Percentiles rank a stretch among this genome's conserved stretches.
These are phyloP conservation scores for Agrocybe pediades DNA, from an alignment of 768 basidiomycete species.

Conservation along the genomic window DNA sequence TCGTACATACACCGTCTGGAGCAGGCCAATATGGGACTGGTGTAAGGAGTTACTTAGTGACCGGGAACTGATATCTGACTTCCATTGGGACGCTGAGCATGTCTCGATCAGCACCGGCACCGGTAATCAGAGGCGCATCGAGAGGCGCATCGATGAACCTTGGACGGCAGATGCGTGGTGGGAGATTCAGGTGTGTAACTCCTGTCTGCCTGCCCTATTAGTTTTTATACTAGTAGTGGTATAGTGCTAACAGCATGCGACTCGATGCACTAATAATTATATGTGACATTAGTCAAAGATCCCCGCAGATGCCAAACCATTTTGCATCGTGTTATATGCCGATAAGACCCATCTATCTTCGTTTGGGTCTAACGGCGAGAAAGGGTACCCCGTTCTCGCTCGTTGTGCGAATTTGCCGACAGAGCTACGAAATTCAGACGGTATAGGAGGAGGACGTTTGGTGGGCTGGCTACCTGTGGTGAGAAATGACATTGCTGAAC, in stretches of 20 bases:
- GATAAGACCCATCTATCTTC: slow-evolving; percentile 39
- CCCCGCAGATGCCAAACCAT: slow-evolving; percentile 23
- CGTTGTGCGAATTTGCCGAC: slow-evolving; percentile 31
- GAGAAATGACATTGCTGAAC: slow-evolving; percentile 9
- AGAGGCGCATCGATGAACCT: slow-evolving; percentile 35
- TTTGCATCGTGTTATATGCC: slow-evolving; percentile 37
- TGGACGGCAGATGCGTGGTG: slow-evolving; percentile 37
- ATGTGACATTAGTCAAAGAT: slow-evolving; percentile 11
- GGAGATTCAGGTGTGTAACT: slow-evolving; percentile 34
- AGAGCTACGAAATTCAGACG: slow-evolving; percentile 31
- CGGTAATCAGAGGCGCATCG: slow-evolving; percentile 18
- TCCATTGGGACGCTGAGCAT: slow-evolving; percentile 13
- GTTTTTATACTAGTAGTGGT: background rate
- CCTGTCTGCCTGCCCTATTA: background rate
- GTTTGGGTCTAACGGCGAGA: slow-evolving; percentile 36
- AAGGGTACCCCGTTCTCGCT: slow-evolving; percentile 38
- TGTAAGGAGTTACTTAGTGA: slow-evolving; percentile 26
- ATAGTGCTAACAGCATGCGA: too few species aligned
- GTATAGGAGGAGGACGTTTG: slow-evolving; percentile 31
- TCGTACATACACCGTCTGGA: background rate
- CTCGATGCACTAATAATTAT: too few species aligned
- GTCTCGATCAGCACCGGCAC: slow-evolving; percentile 17
- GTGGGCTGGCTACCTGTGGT: slow-evolving; percentile 41
- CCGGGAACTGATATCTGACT: slow-evolving; percentile 13
- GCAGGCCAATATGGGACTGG: slow-evolving; percentile 12